Conservation (phyloP, 371 early-diverging fungal species). For the Capniomyces stellatus region DNA sequence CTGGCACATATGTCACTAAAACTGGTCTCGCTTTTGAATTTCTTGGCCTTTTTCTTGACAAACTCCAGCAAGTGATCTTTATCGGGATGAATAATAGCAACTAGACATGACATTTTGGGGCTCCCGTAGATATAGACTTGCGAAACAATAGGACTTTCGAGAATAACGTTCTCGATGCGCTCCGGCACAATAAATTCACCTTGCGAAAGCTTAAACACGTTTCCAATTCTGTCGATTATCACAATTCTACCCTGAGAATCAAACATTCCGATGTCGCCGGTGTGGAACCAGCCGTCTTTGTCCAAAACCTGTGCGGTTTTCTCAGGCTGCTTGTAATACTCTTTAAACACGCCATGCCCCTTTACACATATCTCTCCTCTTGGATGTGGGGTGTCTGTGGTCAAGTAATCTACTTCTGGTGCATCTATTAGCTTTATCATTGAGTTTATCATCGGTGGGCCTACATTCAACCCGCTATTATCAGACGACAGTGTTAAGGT, state of each 20-base stretch:
- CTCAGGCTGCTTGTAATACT: conserved; percentile 68
- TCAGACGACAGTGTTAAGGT: conserved; percentile 30
- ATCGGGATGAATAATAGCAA: conserved; percentile 33
- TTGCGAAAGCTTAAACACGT: conserved; percentile 41
- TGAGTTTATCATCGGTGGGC: conserved; percentile 34
- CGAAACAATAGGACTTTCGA: conserved; percentile 32
- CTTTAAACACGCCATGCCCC: conserved; percentile 60
- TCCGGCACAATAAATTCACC: conserved; percentile 54
- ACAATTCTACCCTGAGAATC: conserved; percentile 49
- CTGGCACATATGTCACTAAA: not conserved
- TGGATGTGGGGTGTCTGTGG: conserved; percentile 54
- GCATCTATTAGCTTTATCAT: conserved; percentile 80
- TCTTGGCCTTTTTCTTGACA: not conserved
- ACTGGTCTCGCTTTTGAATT: not conserved
- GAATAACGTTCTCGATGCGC: conserved; percentile 47
- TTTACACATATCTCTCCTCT: conserved; percentile 84
- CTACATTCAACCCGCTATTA: conserved; percentile 47
- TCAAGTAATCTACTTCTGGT: conserved; percentile 72
- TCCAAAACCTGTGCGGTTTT: conserved; percentile 65
- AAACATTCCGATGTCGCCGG: conserved; percentile 79
- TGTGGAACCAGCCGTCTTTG: conserved; percentile 80
- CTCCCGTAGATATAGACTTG: conserved; percentile 36
- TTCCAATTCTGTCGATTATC: conserved; percentile 42
- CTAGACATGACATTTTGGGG: conserved; percentile 21
- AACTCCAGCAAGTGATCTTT: not conserved